phyloP scores from a whole-genome alignment of 768 basidiomycete genomes.

The Chalciporus sphaerocephalus region DNA sequence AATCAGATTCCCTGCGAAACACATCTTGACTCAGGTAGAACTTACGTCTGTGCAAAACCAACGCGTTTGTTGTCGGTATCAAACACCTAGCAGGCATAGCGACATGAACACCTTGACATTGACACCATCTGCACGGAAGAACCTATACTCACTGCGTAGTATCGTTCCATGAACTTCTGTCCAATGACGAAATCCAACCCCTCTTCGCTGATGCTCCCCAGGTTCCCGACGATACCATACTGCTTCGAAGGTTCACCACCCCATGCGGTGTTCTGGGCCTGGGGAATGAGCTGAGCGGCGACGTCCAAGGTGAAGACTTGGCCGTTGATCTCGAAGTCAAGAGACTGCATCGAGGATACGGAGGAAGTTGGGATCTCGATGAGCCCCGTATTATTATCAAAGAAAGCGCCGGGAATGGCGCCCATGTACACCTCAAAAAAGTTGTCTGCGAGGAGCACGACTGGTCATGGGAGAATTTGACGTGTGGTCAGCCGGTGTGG shows the following conservation, averaged over 20 bases:
- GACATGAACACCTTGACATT: not conserved
- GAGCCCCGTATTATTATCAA: slow-evolving; percentile 2
- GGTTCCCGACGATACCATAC: slow-evolving; percentile 4
- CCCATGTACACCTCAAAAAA: slow-evolving; percentile 15
- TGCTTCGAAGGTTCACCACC: slow-evolving; percentile 6
- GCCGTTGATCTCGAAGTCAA: slow-evolving; percentile 9
- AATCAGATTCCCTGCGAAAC: too few relatives aligned
- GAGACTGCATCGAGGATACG: slow-evolving; percentile 6
- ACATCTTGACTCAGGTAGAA: too few relatives aligned
- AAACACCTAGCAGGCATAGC: slow-evolving; percentile 6
- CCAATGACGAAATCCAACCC: slow-evolving; percentile 15
- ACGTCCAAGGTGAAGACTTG: slow-evolving; percentile 8
- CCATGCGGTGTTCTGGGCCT: slow-evolving; percentile 4
- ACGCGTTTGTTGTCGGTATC: slow-evolving; percentile 10
- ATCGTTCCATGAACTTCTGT: slow-evolving; percentile 17
- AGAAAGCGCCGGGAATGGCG: slow-evolving; percentile 11
- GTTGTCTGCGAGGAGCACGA: slow-evolving; percentile 21
- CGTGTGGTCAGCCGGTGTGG: not conserved
- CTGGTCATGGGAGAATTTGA: not conserved
- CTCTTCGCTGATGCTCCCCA: slow-evolving; percentile 1
- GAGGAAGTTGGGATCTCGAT: slow-evolving; percentile 14
- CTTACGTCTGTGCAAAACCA: slow-evolving; percentile 21
- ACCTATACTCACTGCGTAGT: slow-evolving; percentile 9
- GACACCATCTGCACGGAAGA: not conserved
- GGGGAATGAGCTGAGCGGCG: slow-evolving; percentile 14